These are phyloP conservation scores for Camellia lanceoleosa DNA, from an alignment of 148 eudicot genomes.

Conservation along the genomic window DNA sequence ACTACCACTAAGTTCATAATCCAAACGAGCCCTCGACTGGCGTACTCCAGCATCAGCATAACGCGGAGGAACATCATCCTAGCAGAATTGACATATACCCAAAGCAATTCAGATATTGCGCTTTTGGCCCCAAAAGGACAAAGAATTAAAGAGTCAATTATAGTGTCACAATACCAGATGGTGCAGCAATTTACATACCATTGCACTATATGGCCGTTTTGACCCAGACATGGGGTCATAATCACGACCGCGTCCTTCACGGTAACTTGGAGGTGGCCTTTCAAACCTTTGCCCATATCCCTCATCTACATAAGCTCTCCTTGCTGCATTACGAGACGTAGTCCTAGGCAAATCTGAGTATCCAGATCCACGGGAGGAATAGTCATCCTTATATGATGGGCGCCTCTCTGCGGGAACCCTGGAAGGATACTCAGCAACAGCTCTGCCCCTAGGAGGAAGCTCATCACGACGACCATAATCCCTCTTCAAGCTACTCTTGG, in stretches of 20 bases:
- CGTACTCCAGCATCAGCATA: constrained; percentile 70
- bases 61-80: constrained; percentile 89
- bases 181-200: constrained; percentile 39
- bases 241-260: constrained; percentile 81
- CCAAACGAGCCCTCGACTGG: constrained; percentile 88
- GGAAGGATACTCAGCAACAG: constrained; percentile 59
- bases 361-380: constrained; percentile 58
- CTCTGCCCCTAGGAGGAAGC: constrained; percentile 73
- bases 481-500: constrained; percentile 76
- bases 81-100: not conserved
- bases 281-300: constrained; percentile 76
- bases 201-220: constrained; percentile 74
- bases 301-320: constrained; percentile 80
- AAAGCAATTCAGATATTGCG: not conserved
- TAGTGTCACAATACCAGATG: not conserved
- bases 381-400: constrained; percentile 71
- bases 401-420: constrained; percentile 73
- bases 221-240: constrained; percentile 78
- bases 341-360: constrained; percentile 74
- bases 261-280: constrained; percentile 79
- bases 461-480: constrained; percentile 74
- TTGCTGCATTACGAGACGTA: constrained; percentile 52
- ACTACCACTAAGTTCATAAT: constrained; percentile 70
- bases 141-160: not conserved
- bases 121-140: not conserved